A percentile compares a stretch with the other conserved stretches of the same genome.
phyloP scores from a whole-genome alignment of 192 early-diverging fungal genomes.

The Coemansia brasiliensis region DNA sequence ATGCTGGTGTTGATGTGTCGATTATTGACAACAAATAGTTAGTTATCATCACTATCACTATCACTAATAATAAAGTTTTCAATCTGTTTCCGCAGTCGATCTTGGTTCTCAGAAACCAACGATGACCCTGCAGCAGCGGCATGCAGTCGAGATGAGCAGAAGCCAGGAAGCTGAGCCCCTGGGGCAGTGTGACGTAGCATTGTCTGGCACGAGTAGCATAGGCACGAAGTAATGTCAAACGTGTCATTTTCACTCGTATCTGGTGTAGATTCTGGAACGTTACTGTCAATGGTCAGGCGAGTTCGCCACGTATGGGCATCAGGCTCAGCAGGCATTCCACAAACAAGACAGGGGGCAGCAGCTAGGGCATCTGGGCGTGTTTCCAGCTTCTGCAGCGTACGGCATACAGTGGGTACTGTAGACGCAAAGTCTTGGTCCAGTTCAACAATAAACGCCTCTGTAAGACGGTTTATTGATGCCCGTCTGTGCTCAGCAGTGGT shows the following conservation, averaged over 20 bases:
- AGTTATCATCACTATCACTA: neutral
- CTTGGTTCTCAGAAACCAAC: conserved; percentile 8
- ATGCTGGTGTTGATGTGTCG: conserved; percentile 33
- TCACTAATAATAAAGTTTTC: conserved; percentile 66
- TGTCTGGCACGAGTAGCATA: conserved; percentile 48
- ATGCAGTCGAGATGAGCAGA: conserved; percentile 20
- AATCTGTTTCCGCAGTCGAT: conserved; percentile 61
- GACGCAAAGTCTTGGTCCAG: conserved; percentile 82
- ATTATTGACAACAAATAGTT: conserved; percentile 16
- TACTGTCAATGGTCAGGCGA: conserved; percentile 25
- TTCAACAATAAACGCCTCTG: conserved; percentile 68
- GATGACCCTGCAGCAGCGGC: neutral
- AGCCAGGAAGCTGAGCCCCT: conserved; percentile 26
- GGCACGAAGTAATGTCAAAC: conserved; percentile 16
- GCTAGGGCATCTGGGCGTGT: conserved; percentile 51
- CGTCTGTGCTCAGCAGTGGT: conserved; percentile 60
- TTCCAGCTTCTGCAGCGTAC: conserved; percentile 77
- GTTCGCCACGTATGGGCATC: conserved; percentile 33
- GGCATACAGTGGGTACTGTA: conserved; percentile 78
- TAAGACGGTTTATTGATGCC: conserved; percentile 45
- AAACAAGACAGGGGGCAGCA: conserved; percentile 51
- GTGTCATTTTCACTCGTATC: neutral
- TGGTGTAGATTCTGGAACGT: neutral
- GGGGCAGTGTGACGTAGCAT: conserved; percentile 28
- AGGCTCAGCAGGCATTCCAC: conserved; percentile 63